Conservation (phyloP, 2,329 filamentous ascomycete species). For the Fusarium sp. region DNA sequence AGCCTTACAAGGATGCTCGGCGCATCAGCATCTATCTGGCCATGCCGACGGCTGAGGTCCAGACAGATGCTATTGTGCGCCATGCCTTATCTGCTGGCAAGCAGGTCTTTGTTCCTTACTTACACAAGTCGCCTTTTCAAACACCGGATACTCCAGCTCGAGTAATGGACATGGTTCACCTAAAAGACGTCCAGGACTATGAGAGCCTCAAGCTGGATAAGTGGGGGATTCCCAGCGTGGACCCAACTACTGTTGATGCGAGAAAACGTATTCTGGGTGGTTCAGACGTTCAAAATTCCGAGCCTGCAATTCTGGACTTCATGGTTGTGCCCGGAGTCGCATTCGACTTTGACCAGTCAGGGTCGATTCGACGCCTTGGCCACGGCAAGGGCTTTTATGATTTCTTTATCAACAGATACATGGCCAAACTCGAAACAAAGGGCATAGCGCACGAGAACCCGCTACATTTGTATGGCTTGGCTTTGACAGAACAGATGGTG, state of each 20-base stretch:
- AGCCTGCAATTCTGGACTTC: conserved; percentile 73
- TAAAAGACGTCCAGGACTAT: conserved; percentile 80
- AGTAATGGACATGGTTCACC: conserved; percentile 94
- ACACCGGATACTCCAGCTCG: conserved; percentile 63
- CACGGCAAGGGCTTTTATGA: conserved; percentile 99
- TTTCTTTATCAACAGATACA: conserved; percentile 83
- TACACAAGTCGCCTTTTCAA: conserved; percentile 70
- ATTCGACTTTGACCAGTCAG: conserved; percentile 73
- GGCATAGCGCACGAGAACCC: conserved; percentile 48
- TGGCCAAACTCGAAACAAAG: conserved; percentile 54
- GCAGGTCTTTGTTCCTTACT: conserved; percentile 90
- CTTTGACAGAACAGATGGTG: conserved; percentile 87
- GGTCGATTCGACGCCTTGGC: conserved; percentile 77
- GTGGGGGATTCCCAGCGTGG: conserved; percentile 95
- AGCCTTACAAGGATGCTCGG: conserved; percentile 78
- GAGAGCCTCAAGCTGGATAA: conserved; percentile 78
- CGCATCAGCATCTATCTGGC: conserved; percentile 89
- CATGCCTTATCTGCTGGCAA: conserved; percentile 83
- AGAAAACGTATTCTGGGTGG: conserved; percentile 80
- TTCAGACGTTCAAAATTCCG: conserved; percentile 55
- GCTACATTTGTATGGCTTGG: conserved; percentile 76
- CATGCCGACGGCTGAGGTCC: conserved; percentile 89
- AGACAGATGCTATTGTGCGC: conserved; percentile 82
- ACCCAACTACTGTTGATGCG: conserved; percentile 68
- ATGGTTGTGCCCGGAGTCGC: conserved; percentile 93